Base-by-base conservation (phyloP, 345 rosid species). In the Salix suchowensis region DNA sequence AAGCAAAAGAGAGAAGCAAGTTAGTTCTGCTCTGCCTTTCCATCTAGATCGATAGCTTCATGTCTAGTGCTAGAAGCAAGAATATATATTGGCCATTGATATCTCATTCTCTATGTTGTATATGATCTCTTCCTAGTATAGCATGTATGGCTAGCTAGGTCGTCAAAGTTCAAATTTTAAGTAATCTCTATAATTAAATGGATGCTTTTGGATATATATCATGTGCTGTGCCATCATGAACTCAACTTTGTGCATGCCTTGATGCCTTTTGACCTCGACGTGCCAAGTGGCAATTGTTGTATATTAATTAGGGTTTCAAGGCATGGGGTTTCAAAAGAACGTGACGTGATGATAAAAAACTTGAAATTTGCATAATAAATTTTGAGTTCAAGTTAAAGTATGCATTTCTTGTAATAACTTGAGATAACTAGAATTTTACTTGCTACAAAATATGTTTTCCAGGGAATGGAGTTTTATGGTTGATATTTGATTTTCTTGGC, bases 221-320 rank as follows among this genome's bases (percentile, higher is more conserved):
- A 82, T 74, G 79, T 71, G 79, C 55, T 71, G 60, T 67, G 65
- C 19, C 21, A 68, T 61, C 8, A 48, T 76, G 74, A 76, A 65
- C 68, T 65, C 68, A 65, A 30, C 68, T 65, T 65, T 65, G 68
- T 16, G 68, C 68, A 65, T 32, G 68, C 37, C 37, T 65, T 65
- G 58, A 42, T 58, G 16, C 61, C 72, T 50, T 24, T 76, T 3
- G 19, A 2, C 30, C 23, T 42, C 23, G 19, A 23, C 2, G 30
- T 65, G 32, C 82, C 46, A 67, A 26, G 68, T 72, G 30, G 66
- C 40, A 40, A 14, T 64, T 28, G 67, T 64, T 2, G 16, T 64
- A 15, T 64, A 64, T 23, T 28, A 21, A 64, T 10, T 28, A 54
- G 60, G 60, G 60, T 54, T 19, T 21, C 9, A 54, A 21, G 23